Conservation (phyloP, 805 yeast species). For the Myxozyma sirexii region DNA sequence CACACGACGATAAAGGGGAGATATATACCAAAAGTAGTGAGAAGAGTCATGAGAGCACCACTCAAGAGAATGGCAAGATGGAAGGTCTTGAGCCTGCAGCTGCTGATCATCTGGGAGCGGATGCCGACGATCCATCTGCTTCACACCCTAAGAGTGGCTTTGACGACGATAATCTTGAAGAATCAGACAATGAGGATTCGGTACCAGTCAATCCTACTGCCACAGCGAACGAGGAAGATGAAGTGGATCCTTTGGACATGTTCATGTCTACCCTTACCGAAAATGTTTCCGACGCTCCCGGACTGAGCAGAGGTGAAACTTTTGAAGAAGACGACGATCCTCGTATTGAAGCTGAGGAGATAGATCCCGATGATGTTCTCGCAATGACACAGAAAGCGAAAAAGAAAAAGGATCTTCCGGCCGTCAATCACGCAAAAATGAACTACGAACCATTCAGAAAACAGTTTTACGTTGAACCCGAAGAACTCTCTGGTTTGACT, state of each 20-base stretch:
- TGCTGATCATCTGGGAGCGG: slow-evolving; percentile 3
- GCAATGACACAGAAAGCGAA: slow-evolving; percentile 43
- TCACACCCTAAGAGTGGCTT: slow-evolving; percentile 21
- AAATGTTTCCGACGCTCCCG: slow-evolving; percentile 10
- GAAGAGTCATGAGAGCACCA: not conserved
- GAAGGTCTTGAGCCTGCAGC: not conserved
- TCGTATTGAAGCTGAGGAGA: slow-evolving; percentile 40
- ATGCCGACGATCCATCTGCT: not conserved
- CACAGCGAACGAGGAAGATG: slow-evolving; percentile 37
- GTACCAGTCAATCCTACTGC: not conserved
- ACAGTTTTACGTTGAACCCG: slow-evolving; percentile 63
- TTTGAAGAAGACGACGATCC: slow-evolving; percentile 34
- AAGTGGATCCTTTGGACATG: slow-evolving; percentile 52
- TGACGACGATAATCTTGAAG: slow-evolving; percentile 36
- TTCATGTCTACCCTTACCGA: slow-evolving; percentile 45
- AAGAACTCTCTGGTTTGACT: slow-evolving; percentile 52
- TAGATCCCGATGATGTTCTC: slow-evolving; percentile 41
- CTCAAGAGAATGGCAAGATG: not conserved
- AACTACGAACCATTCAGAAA: slow-evolving; percentile 60
- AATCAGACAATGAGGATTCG: slow-evolving; percentile 36
- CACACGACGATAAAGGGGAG: not conserved
- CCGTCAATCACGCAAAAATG: slow-evolving; percentile 51
- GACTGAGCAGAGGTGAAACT: slow-evolving; percentile 20
- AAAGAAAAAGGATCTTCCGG: slow-evolving; percentile 55
- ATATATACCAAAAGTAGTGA: not conserved